phyloP scores from a whole-genome alignment of 1,284 basidiomycete genomes.

The Puccinia coronata region DNA sequence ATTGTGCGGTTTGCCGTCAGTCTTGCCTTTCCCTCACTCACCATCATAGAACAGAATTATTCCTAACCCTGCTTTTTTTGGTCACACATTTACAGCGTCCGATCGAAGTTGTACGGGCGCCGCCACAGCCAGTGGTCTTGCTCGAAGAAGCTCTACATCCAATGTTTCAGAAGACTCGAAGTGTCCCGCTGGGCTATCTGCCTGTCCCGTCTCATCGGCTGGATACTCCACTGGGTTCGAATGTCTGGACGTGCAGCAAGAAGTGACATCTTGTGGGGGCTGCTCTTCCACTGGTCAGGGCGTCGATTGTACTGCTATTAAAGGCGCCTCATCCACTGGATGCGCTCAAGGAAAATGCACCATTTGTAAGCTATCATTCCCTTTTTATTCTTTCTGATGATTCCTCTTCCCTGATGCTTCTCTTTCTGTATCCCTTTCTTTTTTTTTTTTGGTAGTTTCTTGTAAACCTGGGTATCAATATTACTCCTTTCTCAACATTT shows the following conservation, averaged over 20 bases:
- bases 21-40: not conserved
- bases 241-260: conserved; percentile 26
- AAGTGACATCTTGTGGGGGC: conserved; percentile 27
- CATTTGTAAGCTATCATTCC: conserved; percentile 13
- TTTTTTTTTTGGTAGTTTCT: not conserved
- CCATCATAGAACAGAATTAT: too few species aligned
- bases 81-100: not conserved
- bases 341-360: conserved; percentile 11
- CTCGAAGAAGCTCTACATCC: too few species aligned
- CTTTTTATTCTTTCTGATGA: too few species aligned
- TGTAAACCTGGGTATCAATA: conserved; percentile 17
- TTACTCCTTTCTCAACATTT: not conserved
- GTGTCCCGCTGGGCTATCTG: not conserved
- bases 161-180: too few species aligned
- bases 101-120: conserved; percentile 27
- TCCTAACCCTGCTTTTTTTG: not conserved
- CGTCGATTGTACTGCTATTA: conserved; percentile 13
- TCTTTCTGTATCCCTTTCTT: not conserved
- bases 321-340: conserved; percentile 16
- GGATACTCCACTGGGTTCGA: not conserved
- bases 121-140: not conserved
- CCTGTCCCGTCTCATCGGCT: not conserved
- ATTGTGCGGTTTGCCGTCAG: conserved; percentile 27
- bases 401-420: too few species aligned
- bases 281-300: conserved; percentile 14